Evolutionary conservation across 1,139 yeast species (phyloP).

Genomic region (Diutina neorugosa): DNA sequence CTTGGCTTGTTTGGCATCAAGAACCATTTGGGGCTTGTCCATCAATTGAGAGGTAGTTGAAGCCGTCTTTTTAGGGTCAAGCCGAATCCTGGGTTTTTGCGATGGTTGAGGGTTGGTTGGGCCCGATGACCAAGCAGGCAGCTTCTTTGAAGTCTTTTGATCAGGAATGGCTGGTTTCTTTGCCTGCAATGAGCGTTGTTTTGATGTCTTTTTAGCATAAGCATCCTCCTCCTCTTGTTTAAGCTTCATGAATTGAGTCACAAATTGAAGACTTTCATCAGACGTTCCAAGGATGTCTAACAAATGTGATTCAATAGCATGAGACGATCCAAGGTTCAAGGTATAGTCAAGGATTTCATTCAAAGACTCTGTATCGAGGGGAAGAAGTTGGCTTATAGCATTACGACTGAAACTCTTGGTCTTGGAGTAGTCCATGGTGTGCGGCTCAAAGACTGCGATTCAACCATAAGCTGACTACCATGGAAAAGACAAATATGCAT

Average conservation of each 20-base stretch:
- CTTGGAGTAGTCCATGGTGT: slow-evolving; percentile 6
- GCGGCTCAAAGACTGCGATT: not conserved
- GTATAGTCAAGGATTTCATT: slow-evolving; percentile 37
- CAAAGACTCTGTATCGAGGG: slow-evolving; percentile 21
- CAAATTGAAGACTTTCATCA: slow-evolving; percentile 28
- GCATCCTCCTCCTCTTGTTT: slow-evolving; percentile 9
- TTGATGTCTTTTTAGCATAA: slow-evolving; percentile 8
- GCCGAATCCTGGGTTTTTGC: slow-evolving; percentile 6
- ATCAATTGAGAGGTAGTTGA: slow-evolving; percentile 28
- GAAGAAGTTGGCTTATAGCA: slow-evolving; percentile 29
- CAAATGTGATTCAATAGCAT: slow-evolving; percentile 36
- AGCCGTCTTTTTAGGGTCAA: slow-evolving; percentile 14
- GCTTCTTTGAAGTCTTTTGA: not conserved
- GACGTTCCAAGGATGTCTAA: slow-evolving; percentile 42
- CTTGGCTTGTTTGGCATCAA: slow-evolving; percentile 15
- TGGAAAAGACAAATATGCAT: not conserved
- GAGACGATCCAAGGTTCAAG: slow-evolving; percentile 25
- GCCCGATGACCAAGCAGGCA: not conserved
- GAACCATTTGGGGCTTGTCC: slow-evolving; percentile 16
- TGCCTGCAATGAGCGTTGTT: not conserved
- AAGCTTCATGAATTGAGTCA: slow-evolving; percentile 18
- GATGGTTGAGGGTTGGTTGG: not conserved
- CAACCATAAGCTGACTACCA: not conserved
- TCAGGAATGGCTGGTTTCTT: slow-evolving; percentile 4
- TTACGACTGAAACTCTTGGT: slow-evolving; percentile 20